These are phyloP conservation scores for Podila verticillata DNA, from an alignment of 192 early-diverging fungal species.

Conservation along the genomic window DNA sequence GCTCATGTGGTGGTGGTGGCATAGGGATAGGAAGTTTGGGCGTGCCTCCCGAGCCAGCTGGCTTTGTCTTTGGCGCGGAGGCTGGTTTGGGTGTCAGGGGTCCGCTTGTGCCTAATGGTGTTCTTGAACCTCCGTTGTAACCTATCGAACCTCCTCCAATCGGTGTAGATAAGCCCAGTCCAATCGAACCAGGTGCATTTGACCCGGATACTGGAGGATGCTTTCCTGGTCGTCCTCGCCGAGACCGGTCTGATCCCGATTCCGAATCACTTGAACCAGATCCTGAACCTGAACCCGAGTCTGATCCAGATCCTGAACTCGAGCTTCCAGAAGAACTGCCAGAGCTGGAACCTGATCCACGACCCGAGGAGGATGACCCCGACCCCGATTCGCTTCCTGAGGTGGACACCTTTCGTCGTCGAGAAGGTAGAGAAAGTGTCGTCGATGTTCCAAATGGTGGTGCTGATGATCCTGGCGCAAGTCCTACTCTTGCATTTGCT, in stretches of 20 bases:
- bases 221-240: background rate
- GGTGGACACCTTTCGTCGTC: constrained; percentile 17
- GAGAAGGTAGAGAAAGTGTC: background rate
- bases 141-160: constrained; percentile 9
- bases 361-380: constrained; percentile 29
- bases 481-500: background rate
- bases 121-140: constrained; percentile 4
- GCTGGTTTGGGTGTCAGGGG: constrained; percentile 14
- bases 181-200: constrained; percentile 19
- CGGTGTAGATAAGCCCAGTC: constrained; percentile 35
- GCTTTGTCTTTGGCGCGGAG: background rate
- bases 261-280: constrained; percentile 32
- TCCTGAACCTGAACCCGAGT: constrained; percentile 32
- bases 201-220: background rate
- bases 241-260: background rate
- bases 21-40: constrained; percentile 31
- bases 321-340: constrained; percentile 22
- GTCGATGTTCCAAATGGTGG: background rate
- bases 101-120: background rate
- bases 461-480: background rate
- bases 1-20: constrained; percentile 30
- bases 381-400: constrained; percentile 46
- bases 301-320: constrained; percentile 40
- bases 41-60: constrained; percentile 11
- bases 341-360: constrained; percentile 26